Conservation (phyloP, 75 land plant species). For the Selaginella moellendorffii region DNA sequence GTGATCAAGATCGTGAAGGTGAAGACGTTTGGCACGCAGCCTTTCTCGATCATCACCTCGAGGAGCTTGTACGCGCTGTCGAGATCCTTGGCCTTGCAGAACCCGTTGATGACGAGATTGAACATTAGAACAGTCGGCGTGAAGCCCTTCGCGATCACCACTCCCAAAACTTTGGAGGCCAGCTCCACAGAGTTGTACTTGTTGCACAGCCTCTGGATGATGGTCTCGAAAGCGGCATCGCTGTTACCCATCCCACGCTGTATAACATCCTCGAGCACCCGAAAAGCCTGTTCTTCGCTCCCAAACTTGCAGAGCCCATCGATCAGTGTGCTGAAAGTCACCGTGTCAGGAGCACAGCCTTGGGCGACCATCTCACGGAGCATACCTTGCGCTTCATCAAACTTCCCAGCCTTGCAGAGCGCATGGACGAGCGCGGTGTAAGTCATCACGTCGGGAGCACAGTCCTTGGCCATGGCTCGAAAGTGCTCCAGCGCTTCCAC, state of each 20-base stretch:
- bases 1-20: not conserved
- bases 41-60: not conserved
- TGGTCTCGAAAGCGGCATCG: not conserved
- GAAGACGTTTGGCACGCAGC: not conserved
- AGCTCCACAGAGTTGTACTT: not conserved
- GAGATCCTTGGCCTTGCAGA: not conserved
- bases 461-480: not conserved
- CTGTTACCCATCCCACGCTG: not conserved
- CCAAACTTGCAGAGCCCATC: constrained; percentile 1
- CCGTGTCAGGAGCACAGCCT: constrained; percentile 2
- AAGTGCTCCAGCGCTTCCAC: not conserved
- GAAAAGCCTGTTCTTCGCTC: not conserved
- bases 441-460: not conserved
- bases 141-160: not conserved
- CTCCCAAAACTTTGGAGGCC: not conserved
- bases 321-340: not conserved
- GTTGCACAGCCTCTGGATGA: not conserved
- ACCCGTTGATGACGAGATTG: not conserved
- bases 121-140: not conserved
- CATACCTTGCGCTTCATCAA: not conserved
- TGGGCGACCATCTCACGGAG: not conserved
- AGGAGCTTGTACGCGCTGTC: not conserved
- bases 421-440: not conserved
- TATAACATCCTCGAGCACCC: not conserved
- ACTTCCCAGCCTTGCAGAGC: constrained; percentile 2